These are phyloP conservation scores for Podaxis carcinomalis DNA, from an alignment of 768 basidiomycete species.

Conservation along the genomic window DNA sequence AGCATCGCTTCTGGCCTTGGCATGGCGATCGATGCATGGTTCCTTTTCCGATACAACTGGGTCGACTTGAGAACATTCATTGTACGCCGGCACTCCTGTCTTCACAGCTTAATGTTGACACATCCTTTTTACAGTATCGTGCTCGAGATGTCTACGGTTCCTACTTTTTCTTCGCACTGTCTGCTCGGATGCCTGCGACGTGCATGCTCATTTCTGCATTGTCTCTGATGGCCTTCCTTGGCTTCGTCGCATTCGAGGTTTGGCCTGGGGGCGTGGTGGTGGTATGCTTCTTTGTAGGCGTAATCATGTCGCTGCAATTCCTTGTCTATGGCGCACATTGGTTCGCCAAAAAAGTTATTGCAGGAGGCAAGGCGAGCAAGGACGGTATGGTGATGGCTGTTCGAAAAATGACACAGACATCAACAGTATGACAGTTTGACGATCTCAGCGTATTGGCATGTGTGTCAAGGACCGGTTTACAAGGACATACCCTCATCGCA, in stretches of 20 bases:
- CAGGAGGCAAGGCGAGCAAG: constrained; percentile 19
- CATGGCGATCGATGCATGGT: constrained; percentile 60
- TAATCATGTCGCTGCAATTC: constrained; percentile 63
- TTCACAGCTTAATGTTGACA: not conserved
- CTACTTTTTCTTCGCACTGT: constrained; percentile 68
- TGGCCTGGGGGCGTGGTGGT: constrained; percentile 63
- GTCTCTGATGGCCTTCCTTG: constrained; percentile 58
- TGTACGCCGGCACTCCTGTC: constrained; percentile 28
- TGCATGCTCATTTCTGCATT: constrained; percentile 54
- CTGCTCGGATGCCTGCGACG: constrained; percentile 58
- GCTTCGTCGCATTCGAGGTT: constrained; percentile 55
- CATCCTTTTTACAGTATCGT: constrained; percentile 27
- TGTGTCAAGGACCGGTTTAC: not conserved
- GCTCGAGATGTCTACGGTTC: constrained; percentile 54
- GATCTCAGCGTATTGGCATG: not conserved
- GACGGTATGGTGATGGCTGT: constrained; percentile 19
- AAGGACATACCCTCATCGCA: not conserved
- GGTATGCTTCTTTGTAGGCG: constrained; percentile 52
- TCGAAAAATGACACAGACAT: constrained; percentile 13
- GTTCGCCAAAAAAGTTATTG: constrained; percentile 24
- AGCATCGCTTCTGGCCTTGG: constrained; percentile 63
- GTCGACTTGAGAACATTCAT: constrained; percentile 47
- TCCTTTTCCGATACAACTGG: constrained; percentile 59
- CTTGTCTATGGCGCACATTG: constrained; percentile 49
- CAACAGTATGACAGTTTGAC: not conserved